These are phyloP conservation scores for Saturnispora diversa DNA, from an alignment of 805 yeast species.

Conservation along the genomic window DNA sequence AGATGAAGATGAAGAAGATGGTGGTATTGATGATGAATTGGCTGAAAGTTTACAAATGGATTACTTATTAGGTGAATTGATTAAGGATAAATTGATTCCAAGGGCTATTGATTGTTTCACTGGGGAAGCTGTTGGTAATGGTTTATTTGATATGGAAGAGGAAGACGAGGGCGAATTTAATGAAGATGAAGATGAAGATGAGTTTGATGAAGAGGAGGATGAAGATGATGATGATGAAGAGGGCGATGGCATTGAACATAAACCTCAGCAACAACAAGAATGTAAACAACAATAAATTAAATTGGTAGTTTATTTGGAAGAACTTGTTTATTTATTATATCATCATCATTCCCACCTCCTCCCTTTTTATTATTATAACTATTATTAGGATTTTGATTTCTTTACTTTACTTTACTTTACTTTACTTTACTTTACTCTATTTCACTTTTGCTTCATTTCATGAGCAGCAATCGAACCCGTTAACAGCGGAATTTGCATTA, in stretches of 20 bases:
- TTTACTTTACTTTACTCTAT: not conserved
- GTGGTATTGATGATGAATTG: slow-evolving; percentile 61
- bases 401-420: not conserved
- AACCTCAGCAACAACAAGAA: slow-evolving; percentile 62
- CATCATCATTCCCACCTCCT: not conserved
- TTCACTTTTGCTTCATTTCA: not conserved
- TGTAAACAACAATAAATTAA: slow-evolving; percentile 55
- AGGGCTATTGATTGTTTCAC: slow-evolving; percentile 98
- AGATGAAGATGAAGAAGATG: slow-evolving; percentile 36
- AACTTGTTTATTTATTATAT: not conserved
- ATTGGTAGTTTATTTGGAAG: not conserved
- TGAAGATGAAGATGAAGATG: slow-evolving; percentile 52
- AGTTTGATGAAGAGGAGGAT: slow-evolving; percentile 53
- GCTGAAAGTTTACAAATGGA: slow-evolving; percentile 84
- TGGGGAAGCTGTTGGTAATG: slow-evolving; percentile 79
- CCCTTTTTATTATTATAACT: not conserved
- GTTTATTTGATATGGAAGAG: slow-evolving; percentile 52
- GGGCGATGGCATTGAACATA: slow-evolving; percentile 33
- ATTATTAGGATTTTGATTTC: no score
- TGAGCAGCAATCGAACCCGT: no score
- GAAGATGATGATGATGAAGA: slow-evolving; percentile 43
- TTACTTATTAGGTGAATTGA: slow-evolving; percentile 91
- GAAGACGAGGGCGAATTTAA: slow-evolving; percentile 47
- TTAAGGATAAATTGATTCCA: slow-evolving; percentile 92
- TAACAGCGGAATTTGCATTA: no score